phyloP scores from a whole-genome alignment of 2,329 filamentous ascomycete genomes.

The Dichotomopilus funicola region DNA sequence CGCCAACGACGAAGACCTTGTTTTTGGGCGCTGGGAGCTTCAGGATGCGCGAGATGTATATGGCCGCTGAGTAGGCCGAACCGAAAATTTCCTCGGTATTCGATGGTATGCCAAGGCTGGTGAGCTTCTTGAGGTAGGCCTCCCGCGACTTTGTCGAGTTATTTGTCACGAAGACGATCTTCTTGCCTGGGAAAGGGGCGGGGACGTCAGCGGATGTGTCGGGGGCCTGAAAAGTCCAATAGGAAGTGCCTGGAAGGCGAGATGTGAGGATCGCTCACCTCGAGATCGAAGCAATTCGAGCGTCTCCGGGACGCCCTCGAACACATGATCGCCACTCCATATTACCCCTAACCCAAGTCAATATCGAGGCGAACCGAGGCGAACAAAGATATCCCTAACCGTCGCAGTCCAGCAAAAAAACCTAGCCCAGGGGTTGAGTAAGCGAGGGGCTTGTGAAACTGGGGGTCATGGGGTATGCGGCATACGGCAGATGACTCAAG shows the following conservation, averaged over 20 bases:
- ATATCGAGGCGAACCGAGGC: background rate
- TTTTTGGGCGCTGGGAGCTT: constrained; percentile 69
- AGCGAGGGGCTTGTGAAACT: background rate
- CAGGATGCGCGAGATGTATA: constrained; percentile 94
- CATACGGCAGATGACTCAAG: background rate
- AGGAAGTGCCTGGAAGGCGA: no score
- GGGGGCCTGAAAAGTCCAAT: background rate
- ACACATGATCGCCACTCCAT: constrained; percentile 91
- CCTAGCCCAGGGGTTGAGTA: constrained; percentile 41
- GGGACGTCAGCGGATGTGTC: background rate
- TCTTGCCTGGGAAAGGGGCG: constrained; percentile 59
- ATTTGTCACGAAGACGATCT: constrained; percentile 93
- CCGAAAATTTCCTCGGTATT: constrained; percentile 88
- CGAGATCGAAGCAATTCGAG: constrained; percentile 73
- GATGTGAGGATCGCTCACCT: constrained; percentile 45
- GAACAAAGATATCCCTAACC: constrained; percentile 47
- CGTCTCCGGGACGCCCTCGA: constrained; percentile 78
- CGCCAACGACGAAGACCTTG: constrained; percentile 92
- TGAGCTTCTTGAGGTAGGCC: constrained; percentile 90
- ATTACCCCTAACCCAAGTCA: constrained; percentile 62
- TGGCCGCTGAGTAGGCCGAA: constrained; percentile 87
- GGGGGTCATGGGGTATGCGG: background rate
- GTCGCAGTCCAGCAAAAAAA: constrained; percentile 95
- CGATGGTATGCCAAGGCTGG: constrained; percentile 70
- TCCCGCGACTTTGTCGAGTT: constrained; percentile 94